These are phyloP conservation scores for Dionaea muscipula DNA, from an alignment of 179 eudicot species.

Conservation along the genomic window DNA sequence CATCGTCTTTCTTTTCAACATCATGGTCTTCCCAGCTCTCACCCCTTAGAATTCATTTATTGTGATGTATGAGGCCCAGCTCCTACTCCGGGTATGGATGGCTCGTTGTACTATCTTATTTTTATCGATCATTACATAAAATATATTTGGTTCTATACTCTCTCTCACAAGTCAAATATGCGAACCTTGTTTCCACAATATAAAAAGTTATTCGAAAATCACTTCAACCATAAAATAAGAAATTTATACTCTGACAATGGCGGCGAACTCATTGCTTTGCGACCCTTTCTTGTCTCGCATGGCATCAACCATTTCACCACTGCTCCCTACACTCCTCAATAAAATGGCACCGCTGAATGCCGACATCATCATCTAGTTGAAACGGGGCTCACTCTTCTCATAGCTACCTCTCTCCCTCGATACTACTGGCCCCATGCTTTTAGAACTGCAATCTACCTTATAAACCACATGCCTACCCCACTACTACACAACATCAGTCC, in stretches of 20 bases:
- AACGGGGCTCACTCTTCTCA: neutral
- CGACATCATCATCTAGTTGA: neutral
- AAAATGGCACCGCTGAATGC: slow-evolving; percentile 2
- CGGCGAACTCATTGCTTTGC: neutral
- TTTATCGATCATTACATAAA: too few relatives aligned
- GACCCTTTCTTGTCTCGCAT: neutral
- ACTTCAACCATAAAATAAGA: too few relatives aligned
- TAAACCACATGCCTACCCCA: neutral
- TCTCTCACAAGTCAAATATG: too few relatives aligned
- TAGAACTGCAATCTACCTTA: neutral
- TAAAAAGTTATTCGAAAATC: too few relatives aligned
- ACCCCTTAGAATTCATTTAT: too few relatives aligned
- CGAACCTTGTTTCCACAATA: too few relatives aligned
- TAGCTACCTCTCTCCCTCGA: neutral
- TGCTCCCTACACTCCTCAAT: slow-evolving; percentile 5
- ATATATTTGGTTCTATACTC: too few relatives aligned
- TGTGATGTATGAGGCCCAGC: too few relatives aligned
- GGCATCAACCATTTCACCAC: slow-evolving; percentile 6
- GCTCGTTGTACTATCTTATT: too few relatives aligned
- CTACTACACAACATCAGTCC: neutral
- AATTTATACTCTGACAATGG: neutral
- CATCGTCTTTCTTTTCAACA: too few relatives aligned
- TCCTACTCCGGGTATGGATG: too few relatives aligned
- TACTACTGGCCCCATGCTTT: neutral
- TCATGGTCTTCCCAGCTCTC: too few relatives aligned